phyloP scores from a whole-genome alignment of 805 yeast genomes.

The Grigorovia transvaalensis region DNA sequence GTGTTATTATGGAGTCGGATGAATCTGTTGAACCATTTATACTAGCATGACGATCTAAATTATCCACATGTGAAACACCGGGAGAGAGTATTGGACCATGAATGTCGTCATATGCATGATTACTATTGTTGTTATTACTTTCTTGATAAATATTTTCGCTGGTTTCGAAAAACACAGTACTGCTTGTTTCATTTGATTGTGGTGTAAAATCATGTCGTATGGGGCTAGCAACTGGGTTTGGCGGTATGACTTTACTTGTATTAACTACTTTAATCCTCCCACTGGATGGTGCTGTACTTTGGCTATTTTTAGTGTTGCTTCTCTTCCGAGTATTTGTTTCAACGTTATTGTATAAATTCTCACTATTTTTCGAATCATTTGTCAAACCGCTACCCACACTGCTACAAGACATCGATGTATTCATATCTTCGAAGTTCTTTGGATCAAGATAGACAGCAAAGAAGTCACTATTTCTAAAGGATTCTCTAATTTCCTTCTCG shows the following conservation, averaged over 20 bases:
- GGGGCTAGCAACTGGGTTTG: neutral
- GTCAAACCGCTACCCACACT: neutral
- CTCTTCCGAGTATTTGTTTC: neutral
- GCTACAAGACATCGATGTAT: neutral
- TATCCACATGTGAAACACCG: neutral
- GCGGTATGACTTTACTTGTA: neutral
- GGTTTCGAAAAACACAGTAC: slow-evolving; percentile 3
- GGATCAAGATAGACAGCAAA: slow-evolving; percentile 4
- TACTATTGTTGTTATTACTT: neutral
- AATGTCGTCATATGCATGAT: neutral
- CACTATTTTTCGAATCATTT: neutral
- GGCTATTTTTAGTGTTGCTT: neutral
- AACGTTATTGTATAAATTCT: neutral
- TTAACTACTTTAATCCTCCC: neutral
- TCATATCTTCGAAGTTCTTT: neutral
- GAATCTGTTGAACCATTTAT: slow-evolving; percentile 1
- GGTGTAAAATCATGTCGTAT: slow-evolving; percentile 1
- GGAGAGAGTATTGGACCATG: neutral
- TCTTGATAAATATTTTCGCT: neutral
- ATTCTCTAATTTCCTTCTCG: neutral
- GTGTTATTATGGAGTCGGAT: slow-evolving; percentile 1
- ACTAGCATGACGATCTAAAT: neutral
- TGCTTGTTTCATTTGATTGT: neutral
- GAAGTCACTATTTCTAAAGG: neutral
- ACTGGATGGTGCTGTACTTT: neutral